Evolutionary conservation across 768 basidiomycete genomes (phyloP), one percentile per base, ranked within the genome.

Genomic region (Pisolithus orientalis): DNA sequence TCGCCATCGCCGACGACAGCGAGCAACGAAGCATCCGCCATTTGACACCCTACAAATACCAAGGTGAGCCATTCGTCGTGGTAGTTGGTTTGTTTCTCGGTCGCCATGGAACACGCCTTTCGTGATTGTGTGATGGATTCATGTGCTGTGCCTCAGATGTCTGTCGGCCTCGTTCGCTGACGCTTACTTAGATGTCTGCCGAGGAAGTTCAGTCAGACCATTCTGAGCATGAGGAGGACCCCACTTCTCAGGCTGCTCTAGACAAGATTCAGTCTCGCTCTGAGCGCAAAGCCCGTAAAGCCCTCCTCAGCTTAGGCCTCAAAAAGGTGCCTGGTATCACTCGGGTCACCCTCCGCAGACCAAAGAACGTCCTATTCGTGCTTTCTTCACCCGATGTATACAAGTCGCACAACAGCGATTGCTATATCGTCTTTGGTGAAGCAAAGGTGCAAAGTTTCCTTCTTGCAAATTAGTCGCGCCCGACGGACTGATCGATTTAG

Each of bases 361-460:
- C 96, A 46, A 97, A 97, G 76, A 94, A 93, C 67, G 93, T 95
- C 57, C 83, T 98, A 56, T 90, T 97, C 67, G 94, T 97, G 54
- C 80, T 99, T 62, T 83, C 90, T 50, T 76, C 85, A 47, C 96
- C 96, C 37, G 96, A 99, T 58, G 96, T 99, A 50, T 99, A 90
- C 85, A 97, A 97, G 79, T 93, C 90, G 47, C 85, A 88, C 40
- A 94, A 92, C 74, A 93, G 91, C 66, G 96, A 99, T 73, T 92
- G 89, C 72, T 97, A 99, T 79, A 92, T 99, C 67, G 94, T 99
- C 57, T 99, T 98, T 63, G 96, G 96, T 58, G 96, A 98, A 78
- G 94, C 90, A 51, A 93, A 93, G 83, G 87, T 87, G 44, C 55
- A 62, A 17, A 7, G 44, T 34, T 24, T 54, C 56, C 1, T 5